phyloP scores from a whole-genome alignment of 305 asterid genomes.

The Plantago lanceolata region DNA sequence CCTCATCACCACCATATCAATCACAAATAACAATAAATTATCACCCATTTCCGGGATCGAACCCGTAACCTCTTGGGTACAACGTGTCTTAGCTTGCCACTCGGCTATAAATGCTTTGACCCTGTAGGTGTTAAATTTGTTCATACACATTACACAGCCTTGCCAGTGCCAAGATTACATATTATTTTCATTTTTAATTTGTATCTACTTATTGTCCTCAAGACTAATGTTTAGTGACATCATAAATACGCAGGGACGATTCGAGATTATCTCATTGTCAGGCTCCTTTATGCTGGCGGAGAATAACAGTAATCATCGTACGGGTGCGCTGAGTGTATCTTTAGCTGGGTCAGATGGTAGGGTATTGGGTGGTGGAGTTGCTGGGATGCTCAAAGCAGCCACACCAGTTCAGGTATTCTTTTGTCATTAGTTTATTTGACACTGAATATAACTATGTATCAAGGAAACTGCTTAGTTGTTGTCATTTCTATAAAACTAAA shows the following conservation, averaged over 20 bases:
- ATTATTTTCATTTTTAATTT: not conserved
- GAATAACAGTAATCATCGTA: conserved; percentile 41
- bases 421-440: not conserved
- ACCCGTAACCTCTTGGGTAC: no score
- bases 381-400: conserved; percentile 77
- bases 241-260: conserved; percentile 63
- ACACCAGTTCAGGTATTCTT: conserved; percentile 74
- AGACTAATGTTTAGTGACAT: not conserved
- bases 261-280: conserved; percentile 72
- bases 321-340: conserved; percentile 59
- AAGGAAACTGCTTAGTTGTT: not conserved
- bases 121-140: no score
- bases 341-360: conserved; percentile 77
- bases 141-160: no score
- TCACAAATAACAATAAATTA: no score
- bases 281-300: conserved; percentile 70
- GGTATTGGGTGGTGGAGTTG: conserved; percentile 88
- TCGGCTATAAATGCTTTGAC: no score
- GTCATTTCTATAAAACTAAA: not conserved
- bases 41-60: no score
- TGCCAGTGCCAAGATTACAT: not conserved
- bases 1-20: no score
- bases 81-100: no score
- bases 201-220: not conserved
- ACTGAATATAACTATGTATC: not conserved